Conservation (phyloP, 148 eudicot genomes). For the Selenicereus undatus region DNA sequence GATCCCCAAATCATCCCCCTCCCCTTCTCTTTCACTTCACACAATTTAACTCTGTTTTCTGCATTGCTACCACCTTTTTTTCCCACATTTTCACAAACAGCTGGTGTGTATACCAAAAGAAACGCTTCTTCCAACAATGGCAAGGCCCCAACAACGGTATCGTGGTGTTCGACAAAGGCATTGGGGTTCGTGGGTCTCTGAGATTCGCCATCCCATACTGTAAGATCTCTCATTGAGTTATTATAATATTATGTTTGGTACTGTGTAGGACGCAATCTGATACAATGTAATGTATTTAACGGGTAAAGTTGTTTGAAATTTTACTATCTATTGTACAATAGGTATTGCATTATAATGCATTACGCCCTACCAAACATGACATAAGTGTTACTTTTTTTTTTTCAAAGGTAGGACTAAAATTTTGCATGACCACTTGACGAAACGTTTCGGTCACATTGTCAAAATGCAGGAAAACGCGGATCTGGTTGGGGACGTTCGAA, state of each 20-base stretch:
- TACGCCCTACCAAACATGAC: neutral
- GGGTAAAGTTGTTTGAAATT: too few species aligned
- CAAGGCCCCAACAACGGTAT: constrained; percentile 66
- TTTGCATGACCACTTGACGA: neutral
- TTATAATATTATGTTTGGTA: too few species aligned
- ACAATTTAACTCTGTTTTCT: constrained; percentile 5
- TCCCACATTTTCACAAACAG: constrained; percentile 21
- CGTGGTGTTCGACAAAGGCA: constrained; percentile 83
- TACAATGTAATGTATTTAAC: too few species aligned
- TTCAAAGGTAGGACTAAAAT: neutral
- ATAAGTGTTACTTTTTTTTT: neutral
- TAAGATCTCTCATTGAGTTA: constrained; percentile 27
- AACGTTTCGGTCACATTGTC: constrained; percentile 6
- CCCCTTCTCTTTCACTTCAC: neutral
- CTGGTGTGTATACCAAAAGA: neutral
- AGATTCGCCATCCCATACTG: constrained; percentile 78
- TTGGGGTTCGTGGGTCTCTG: constrained; percentile 96
- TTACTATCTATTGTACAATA: too few species aligned
- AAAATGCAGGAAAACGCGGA: constrained; percentile 62
- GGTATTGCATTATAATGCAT: too few species aligned
- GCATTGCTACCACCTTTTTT: neutral
- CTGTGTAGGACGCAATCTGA: too few species aligned
- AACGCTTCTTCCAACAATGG: constrained; percentile 36
- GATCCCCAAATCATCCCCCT: constrained; percentile 17
- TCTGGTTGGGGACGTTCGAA: constrained; percentile 79